These are phyloP conservation scores for Penicillium lagena DNA, from an alignment of 495 filamentous ascomycete species.

Conservation along the genomic window DNA sequence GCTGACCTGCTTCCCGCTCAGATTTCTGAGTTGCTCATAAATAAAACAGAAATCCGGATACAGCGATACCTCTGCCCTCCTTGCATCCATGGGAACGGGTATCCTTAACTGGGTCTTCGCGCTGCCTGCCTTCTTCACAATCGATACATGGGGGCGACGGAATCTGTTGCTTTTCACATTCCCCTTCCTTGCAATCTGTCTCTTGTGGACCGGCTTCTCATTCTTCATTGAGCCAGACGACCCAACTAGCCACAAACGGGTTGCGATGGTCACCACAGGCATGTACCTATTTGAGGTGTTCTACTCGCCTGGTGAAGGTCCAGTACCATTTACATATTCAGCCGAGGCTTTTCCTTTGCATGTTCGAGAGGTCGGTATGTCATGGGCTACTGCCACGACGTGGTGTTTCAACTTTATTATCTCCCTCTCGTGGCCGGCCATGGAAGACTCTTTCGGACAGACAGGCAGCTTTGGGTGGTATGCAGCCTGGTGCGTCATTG, in stretches of 20 bases:
- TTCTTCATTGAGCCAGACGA: constrained; percentile 42
- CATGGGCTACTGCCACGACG: constrained; percentile 47
- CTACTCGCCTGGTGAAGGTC: constrained; percentile 52
- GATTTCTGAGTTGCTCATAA: too few relatives aligned
- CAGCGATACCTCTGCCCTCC: constrained; percentile 36
- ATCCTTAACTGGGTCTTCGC: constrained; percentile 62
- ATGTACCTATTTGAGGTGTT: constrained; percentile 47
- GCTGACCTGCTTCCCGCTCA: too few relatives aligned
- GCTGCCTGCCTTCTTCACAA: constrained; percentile 61
- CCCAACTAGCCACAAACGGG: constrained; percentile 22
- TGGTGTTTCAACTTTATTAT: constrained; percentile 51
- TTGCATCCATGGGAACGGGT: constrained; percentile 58
- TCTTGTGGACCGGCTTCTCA: constrained; percentile 53
- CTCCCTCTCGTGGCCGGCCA: constrained; percentile 49
- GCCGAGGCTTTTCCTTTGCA: constrained; percentile 54
- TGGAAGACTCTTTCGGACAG: constrained; percentile 42
- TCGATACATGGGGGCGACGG: constrained; percentile 59
- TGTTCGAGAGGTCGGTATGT: constrained; percentile 66
- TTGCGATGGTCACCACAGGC: constrained; percentile 43
- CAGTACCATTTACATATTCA: constrained; percentile 52
- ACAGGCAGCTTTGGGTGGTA: constrained; percentile 59
- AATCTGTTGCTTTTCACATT: constrained; percentile 60
- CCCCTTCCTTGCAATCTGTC: constrained; percentile 52
- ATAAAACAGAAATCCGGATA: constrained; percentile 31
- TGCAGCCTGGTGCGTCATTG: constrained; percentile 52